Percentiles rank a stretch among this genome's conserved stretches.
Evolutionary conservation across 164 flowering plant genomes (phyloP).

Genomic region (Annona cherimola): DNA sequence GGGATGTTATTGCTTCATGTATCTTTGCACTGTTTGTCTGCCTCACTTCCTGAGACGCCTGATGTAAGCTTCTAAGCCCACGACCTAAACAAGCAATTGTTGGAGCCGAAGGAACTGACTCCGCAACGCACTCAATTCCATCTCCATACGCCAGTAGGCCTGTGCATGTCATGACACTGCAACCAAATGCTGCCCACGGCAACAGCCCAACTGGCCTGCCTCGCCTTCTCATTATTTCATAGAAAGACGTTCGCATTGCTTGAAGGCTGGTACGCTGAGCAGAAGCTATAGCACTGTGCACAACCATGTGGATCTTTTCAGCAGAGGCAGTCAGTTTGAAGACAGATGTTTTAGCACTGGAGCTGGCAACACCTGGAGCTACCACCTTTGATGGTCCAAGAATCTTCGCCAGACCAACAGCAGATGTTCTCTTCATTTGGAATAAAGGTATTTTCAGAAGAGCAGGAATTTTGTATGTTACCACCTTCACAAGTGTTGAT

Average conservation of each 20-base stretch:
- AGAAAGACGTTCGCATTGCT: slow-evolving; percentile 81
- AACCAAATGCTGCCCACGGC: slow-evolving; percentile 85
- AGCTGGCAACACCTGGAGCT: slow-evolving; percentile 46
- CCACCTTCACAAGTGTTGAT: slow-evolving; percentile 57
- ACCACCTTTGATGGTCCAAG: slow-evolving; percentile 55
- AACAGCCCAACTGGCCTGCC: slow-evolving; percentile 44
- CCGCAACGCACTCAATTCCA: slow-evolving; percentile 88
- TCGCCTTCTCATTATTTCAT: slow-evolving; percentile 82
- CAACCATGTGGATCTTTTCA: slow-evolving; percentile 62
- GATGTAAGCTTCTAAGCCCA: slow-evolving; percentile 63
- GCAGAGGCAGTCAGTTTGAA: slow-evolving; percentile 69
- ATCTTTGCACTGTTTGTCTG: slow-evolving; percentile 39
- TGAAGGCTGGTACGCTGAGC: slow-evolving; percentile 77
- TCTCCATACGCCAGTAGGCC: slow-evolving; percentile 73
- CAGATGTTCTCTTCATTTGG: slow-evolving; percentile 56
- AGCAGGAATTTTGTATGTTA: slow-evolving; percentile 56
- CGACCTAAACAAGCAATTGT: slow-evolving; percentile 85
- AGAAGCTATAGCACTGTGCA: slow-evolving; percentile 71
- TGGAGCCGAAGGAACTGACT: slow-evolving; percentile 70
- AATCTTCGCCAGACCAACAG: slow-evolving; percentile 44
- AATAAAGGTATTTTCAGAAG: slow-evolving; percentile 53
- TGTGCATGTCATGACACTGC: slow-evolving; percentile 71
- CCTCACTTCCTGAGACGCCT: slow-evolving; percentile 49
- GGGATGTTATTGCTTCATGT: slow-evolving; percentile 61
- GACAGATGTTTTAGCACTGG: slow-evolving; percentile 48